Conservation (phyloP, 2,329 filamentous ascomycete species). For the Pochonia chlamydosporia region DNA sequence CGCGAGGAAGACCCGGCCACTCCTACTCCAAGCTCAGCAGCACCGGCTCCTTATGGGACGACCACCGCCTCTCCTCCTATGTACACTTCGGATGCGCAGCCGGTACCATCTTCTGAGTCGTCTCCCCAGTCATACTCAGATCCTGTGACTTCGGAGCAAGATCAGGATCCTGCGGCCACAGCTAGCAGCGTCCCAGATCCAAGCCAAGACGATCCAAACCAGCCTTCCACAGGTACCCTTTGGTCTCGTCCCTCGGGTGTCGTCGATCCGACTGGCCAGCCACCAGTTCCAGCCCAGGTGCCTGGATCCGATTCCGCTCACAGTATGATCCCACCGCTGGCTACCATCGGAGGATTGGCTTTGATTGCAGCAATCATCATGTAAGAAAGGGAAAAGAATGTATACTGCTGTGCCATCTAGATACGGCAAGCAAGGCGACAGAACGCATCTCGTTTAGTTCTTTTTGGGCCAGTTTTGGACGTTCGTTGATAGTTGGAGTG, state of each 20-base stretch:
- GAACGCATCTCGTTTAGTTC: constrained; percentile 7
- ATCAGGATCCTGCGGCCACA: constrained; percentile 5
- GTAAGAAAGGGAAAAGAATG: constrained; percentile 5
- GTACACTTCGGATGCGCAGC: constrained; percentile 2
- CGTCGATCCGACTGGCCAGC: constrained; percentile 12
- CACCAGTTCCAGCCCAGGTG: constrained; percentile 20
- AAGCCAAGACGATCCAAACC: constrained; percentile 8
- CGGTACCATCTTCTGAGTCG: not conserved
- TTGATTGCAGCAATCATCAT: constrained; percentile 21
- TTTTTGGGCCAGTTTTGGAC: constrained; percentile 16
- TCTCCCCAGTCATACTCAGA: constrained; percentile 6
- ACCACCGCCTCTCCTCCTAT: constrained; percentile 1
- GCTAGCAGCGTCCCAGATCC: constrained; percentile 9
- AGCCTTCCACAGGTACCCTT: constrained; percentile 16
- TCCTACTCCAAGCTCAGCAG: not conserved
- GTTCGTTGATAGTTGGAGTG: constrained; percentile 13
- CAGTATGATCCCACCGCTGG: constrained; percentile 15
- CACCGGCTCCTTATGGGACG: not conserved
- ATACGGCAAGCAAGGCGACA: not conserved
- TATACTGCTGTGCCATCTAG: not conserved
- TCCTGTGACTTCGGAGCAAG: constrained; percentile 1
- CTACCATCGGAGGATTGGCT: constrained; percentile 18
- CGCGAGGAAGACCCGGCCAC: constrained; percentile 1
- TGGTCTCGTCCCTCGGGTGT: constrained; percentile 16
- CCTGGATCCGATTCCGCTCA: constrained; percentile 20